Conservation (phyloP, 495 filamentous ascomycete genomes). For the Rostrohypoxylon terebratum region DNA sequence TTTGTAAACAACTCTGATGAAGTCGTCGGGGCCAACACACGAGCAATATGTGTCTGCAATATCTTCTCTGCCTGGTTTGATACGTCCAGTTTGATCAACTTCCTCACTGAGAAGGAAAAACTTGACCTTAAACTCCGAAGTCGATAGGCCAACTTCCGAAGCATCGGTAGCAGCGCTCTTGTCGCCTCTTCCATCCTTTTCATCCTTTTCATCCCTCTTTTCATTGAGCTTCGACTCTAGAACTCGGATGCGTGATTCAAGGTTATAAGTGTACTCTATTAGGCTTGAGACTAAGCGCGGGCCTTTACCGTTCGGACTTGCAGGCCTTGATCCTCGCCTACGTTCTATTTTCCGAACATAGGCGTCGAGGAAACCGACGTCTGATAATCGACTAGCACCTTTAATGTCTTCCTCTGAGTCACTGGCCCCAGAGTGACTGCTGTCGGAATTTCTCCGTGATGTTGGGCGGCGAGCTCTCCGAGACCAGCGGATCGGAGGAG, state of each 20-base stretch:
- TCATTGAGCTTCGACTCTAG: not conserved
- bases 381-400: not conserved
- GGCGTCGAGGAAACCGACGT: not conserved
- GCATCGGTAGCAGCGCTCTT: not conserved
- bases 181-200: not conserved
- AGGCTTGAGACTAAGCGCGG: constrained; percentile 1
- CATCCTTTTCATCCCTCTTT: not conserved
- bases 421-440: not conserved
- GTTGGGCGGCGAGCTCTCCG: not conserved
- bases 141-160: not conserved
- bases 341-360: constrained; percentile 1
- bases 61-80: not conserved
- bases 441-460: not conserved
- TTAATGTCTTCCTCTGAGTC: not conserved
- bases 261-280: not conserved
- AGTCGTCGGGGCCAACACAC: not conserved
- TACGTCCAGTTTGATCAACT: not conserved
- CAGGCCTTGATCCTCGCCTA: not conserved
- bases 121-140: not conserved
- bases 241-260: not conserved
- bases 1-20: constrained; percentile 9
- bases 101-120: constrained; percentile 5
- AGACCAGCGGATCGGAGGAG: not conserved
- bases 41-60: constrained; percentile 1
- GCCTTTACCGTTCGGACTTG: not conserved